phyloP scores from a whole-genome alignment of 805 yeast genomes.

The Myxozyma mucilagina region DNA sequence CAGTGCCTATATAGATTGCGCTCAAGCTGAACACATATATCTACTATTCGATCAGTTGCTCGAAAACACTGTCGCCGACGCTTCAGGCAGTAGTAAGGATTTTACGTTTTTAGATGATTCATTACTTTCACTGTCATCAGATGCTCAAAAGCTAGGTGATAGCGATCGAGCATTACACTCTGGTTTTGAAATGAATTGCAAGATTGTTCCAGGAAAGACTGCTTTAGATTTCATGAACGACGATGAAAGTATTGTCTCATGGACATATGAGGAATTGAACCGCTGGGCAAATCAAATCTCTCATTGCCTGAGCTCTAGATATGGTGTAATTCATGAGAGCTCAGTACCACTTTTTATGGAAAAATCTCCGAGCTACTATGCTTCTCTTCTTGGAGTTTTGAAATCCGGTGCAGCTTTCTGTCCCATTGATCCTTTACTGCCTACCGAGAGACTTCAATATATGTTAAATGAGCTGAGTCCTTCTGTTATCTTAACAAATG shows the following conservation, averaged over 20 bases:
- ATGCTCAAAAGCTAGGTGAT: neutral
- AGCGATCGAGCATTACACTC: constrained; percentile 9
- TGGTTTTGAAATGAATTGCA: constrained; percentile 13
- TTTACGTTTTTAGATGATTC: neutral
- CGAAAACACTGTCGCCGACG: neutral
- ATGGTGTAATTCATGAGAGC: constrained; percentile 10
- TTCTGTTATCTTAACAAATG: constrained; percentile 12
- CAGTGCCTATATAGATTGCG: constrained; percentile 3
- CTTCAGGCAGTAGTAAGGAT: neutral
- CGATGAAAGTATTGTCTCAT: neutral
- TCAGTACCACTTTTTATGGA: constrained; percentile 22
- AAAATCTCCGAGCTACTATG: constrained; percentile 25
- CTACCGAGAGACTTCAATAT: constrained; percentile 13
- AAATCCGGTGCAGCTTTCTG: constrained; percentile 31
- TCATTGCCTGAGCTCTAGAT: neutral
- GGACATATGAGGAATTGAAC: constrained; percentile 22
- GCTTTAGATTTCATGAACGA: constrained; percentile 27
- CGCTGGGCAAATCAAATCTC: constrained; percentile 15
- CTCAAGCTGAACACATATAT: neutral
- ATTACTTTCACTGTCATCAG: neutral
- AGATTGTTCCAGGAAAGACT: neutral
- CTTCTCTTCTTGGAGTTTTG: constrained; percentile 17
- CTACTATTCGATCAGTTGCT: constrained; percentile 7
- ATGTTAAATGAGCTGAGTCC: constrained; percentile 26
- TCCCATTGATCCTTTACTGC: constrained; percentile 28